These are phyloP conservation scores for Groenewaldozyma tartarivorans DNA, from an alignment of 805 yeast species.

Conservation along the genomic window DNA sequence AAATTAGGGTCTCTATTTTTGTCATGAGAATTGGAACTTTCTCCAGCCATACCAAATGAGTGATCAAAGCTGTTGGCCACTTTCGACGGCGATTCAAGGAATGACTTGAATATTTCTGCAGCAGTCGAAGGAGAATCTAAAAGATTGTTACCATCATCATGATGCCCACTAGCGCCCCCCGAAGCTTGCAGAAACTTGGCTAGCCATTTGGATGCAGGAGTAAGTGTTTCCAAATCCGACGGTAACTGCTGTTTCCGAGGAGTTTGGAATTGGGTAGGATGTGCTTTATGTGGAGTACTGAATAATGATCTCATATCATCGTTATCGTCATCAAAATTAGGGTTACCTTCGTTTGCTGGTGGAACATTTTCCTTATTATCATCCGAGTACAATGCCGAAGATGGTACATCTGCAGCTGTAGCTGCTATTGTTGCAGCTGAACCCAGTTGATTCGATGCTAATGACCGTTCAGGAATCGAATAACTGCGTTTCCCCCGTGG, in stretches of 20 bases:
- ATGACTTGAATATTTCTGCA: slow-evolving; percentile 12
- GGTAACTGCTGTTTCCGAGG: slow-evolving; percentile 3
- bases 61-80: not conserved
- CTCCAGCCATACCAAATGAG: not conserved
- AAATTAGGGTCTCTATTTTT: slow-evolving; percentile 3
- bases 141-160: slow-evolving; percentile 10
- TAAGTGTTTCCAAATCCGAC: slow-evolving; percentile 2
- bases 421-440: not conserved
- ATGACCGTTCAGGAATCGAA: not conserved
- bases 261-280: no score
- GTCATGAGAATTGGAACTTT: no score
- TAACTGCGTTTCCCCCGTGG: not conserved
- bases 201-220: slow-evolving; percentile 13
- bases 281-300: slow-evolving; percentile 14
- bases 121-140: not conserved
- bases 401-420: not conserved
- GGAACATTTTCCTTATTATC: slow-evolving; percentile 13
- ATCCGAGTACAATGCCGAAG: not conserved
- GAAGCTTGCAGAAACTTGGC: slow-evolving; percentile 10
- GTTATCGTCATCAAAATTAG: not conserved
- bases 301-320: slow-evolving; percentile 11
- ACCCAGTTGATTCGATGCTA: not conserved
- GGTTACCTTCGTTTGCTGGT: slow-evolving; percentile 5
- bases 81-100: slow-evolving; percentile 13
- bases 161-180: not conserved